These are phyloP conservation scores for Chlorella variabilis DNA, from an alignment of 163 green algal species.

Conservation along the genomic window DNA sequence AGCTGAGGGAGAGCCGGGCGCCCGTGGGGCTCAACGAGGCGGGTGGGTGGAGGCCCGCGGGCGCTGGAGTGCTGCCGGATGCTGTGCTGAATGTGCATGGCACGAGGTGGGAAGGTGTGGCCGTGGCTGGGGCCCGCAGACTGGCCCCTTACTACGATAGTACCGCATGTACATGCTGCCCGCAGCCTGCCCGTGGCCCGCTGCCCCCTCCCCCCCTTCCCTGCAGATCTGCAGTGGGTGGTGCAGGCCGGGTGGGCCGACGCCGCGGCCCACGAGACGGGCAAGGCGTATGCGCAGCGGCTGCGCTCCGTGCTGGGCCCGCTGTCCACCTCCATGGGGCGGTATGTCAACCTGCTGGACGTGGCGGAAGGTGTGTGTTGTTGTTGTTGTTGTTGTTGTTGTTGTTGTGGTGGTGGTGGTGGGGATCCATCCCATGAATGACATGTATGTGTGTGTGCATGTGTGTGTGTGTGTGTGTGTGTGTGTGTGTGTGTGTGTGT, in stretches of 20 bases:
- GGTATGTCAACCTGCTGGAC: slow-evolving; percentile 20
- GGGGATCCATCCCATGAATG: too few relatives aligned
- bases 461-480: too few relatives aligned
- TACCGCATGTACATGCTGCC: too few relatives aligned
- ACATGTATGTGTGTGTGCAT: background rate
- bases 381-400: background rate
- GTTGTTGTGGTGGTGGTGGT: too few relatives aligned
- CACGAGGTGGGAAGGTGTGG: background rate
- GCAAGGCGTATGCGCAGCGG: background rate
- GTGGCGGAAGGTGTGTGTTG: slow-evolving; percentile 1
- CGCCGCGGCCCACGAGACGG: background rate
- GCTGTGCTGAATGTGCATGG: background rate
- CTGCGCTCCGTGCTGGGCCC: background rate
- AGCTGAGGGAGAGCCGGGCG: background rate
- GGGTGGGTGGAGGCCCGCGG: background rate
- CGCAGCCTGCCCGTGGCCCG: too few relatives aligned
- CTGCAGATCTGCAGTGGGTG: slow-evolving; percentile 31
- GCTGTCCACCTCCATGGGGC: background rate
- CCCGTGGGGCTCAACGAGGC: slow-evolving; percentile 6
- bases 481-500: too few relatives aligned
- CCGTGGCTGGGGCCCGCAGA: too few relatives aligned
- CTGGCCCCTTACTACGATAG: too few relatives aligned
- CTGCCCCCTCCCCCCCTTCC: too few relatives aligned
- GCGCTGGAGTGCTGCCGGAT: background rate
- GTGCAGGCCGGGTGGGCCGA: background rate